Base-by-base conservation (phyloP, 129 eudicot genomes). In the Erigeron canadensis region DNA sequence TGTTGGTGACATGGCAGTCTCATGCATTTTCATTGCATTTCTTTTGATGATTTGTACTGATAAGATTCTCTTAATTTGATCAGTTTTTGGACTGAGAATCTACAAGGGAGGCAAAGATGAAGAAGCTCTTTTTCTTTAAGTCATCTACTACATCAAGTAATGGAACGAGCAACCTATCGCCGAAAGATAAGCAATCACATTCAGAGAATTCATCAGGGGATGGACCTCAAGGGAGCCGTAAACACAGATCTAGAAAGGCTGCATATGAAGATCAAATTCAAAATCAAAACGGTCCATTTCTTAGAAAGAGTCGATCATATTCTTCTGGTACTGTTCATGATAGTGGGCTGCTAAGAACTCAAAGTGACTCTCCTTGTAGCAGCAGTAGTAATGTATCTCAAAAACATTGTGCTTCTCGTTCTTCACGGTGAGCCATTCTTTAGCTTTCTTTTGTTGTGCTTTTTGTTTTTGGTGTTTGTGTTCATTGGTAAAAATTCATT, bases 41-140 rank as follows among this genome's bases (percentile, higher is more conserved):
- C 34, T 28, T 57, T 46, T 5, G 40, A 54, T 15, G 7, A 75
- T 10, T 16, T 45, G 0, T 53, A 7, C 46, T 75, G 9, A 74
- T 69, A 65, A 44, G 63, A 8, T 69, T 80, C 16, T 39, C 6
- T 62, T 23, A 22, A 43, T 44, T 69, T 51, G 75, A 79, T 72
- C 43, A 38, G 37, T 73, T 57, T 40, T 17, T 46, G 5, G 37
- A 54, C 37, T 54, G 65, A 19, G 58, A 69, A 41, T 23, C 34
- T 64, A 69, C 60, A 54, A 70, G 73, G 69, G 46, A 51, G 76
- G 6, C n/a, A 62, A 66, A 69, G 75, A 94, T 94, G 96, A 95
- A 90, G 85, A 95, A 90, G 69, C 84, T 90, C 37, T 95, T 95
- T 79, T 90, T 84, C 80, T 90, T 95, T 83, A 81, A 85, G 79